A percentile compares a stretch with the other conserved stretches of the same genome.
phyloP scores from a whole-genome alignment of 805 yeast species.

The Tetrapisispora namnaoensis region DNA sequence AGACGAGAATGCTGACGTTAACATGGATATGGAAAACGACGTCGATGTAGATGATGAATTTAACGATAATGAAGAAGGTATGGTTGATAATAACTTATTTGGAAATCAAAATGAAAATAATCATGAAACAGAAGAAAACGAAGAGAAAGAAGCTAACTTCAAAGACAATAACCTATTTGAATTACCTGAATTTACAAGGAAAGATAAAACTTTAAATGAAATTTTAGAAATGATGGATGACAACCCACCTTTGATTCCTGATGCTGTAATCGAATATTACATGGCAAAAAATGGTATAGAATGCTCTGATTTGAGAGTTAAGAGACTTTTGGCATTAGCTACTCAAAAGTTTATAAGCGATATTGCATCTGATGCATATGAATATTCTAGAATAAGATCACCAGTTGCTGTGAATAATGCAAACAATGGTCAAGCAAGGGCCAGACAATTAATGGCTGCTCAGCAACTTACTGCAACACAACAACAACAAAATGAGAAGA shows the following conservation, averaged over 20 bases:
- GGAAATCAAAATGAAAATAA: conserved; percentile 6
- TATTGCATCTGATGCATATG: conserved; percentile 93
- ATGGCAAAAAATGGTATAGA: conserved; percentile 77
- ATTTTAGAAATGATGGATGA: conserved; percentile 85
- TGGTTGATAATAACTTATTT: conserved; percentile 16
- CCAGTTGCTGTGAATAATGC: conserved; percentile 77
- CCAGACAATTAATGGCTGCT: conserved; percentile 65
- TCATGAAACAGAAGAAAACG: conserved; percentile 10
- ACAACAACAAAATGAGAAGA: conserved; percentile 35
- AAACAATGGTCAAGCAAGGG: conserved; percentile 76
- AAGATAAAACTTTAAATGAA: conserved; percentile 76
- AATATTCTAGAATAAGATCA: conserved; percentile 87
- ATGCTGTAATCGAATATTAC: conserved; percentile 90
- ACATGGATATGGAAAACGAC: conserved; percentile 20
- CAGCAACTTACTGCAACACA: conserved; percentile 34
- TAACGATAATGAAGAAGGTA: conserved; percentile 28
- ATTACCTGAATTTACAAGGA: conserved; percentile 59
- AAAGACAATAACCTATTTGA: conserved; percentile 32
- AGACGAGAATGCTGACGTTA: conserved; percentile 6
- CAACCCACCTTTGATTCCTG: conserved; percentile 92
- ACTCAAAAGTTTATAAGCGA: conserved; percentile 93
- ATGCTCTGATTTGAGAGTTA: conserved; percentile 65
- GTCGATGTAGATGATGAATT: conserved; percentile 29
- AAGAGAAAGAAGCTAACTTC: neutral
- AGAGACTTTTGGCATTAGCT: conserved; percentile 81